Base-by-base conservation (phyloP, 2,329 filamentous ascomycete species). In the Colletotrichum endophyticum region DNA sequence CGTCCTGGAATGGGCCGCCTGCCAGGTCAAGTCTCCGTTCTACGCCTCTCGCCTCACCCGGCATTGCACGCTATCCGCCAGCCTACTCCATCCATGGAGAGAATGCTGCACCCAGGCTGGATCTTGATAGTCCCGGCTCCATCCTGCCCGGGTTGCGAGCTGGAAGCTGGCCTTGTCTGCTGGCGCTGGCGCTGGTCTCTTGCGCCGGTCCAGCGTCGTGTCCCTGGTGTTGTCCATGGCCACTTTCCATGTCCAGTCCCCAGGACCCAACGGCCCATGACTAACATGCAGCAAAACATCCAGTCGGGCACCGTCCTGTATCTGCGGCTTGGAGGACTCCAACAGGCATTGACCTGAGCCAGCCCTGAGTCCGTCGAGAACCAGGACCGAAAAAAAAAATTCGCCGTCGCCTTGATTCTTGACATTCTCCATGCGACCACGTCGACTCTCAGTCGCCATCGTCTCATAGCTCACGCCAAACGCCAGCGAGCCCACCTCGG, bases 41-140 rank as follows among this genome's bases (percentile, higher is more conserved):
- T 64, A 34, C 68, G 68, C 57, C 69, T 68, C 63, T 76, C 70
- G 73, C 70, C 70, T 73, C 70, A 73, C 64, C 73, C 73, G 70
- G 59, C 19, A 28, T 53, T 53, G 44, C 44, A 53, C n/a, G 22
- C 44, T 53, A 53, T 53, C 44, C 44, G 44, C 44, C 44, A 22
- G 25, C 11, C 59, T n/a, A 53, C 49, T 36, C 66, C 44, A 56
- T 70, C 56, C 13, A 49, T 28, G 64, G 12, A 25, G 70, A 44
- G 25, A n/a, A 22, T 13, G n/a, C 25, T 66, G 30, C n/a, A 30
- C 25, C 56, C 62, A 19, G 59, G 28, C 34, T 73, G 70, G 64
- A 73, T 53, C 70, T 53, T 69, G 64, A 66, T 25, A 61, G 44
- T 9, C 28, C 62, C 49, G 63, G 63, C 53, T 66, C 62, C 62